Evolutionary conservation across 768 basidiomycete genomes (phyloP), one percentile per base, ranked within the genome.

Genomic region (Boletus subcaerulescens): DNA sequence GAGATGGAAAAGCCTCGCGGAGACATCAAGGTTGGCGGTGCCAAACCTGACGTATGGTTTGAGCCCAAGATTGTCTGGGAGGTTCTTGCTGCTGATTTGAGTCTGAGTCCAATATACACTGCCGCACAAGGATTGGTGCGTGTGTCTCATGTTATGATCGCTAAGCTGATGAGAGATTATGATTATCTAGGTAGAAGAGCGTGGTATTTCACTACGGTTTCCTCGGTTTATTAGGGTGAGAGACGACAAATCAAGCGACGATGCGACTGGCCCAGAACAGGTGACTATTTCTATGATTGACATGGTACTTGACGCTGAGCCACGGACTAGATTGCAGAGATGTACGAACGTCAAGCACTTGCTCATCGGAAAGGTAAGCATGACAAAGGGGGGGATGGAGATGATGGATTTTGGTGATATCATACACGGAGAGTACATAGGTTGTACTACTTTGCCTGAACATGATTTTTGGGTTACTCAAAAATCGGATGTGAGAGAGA

Each of bases 31-130:
- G 71, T 86, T 44, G 96, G 95, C 39, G 91, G 89, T 5, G 94
- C 94, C 39, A 98, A 98, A 69, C 96, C 97, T 14, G 96, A 99
- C 65, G 79, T 97, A 29, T 98, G 92, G 93, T 95, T 99, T 71
- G 96, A 98, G 69, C 96, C 97, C 18, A 91, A 90, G 74, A 75
- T 97, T 18, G 93, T 99, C 3, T 98, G 97, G 96, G 97, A 99
- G 74, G 95, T 99, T 45, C 80, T 98, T 65, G 91, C 96, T 3
- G 97, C 97, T 8, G 97, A 99, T 74, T 71, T 99, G 64, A 97
- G 93, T 71, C 74, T 98, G 74, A 98, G 95, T 73, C 97, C 97
- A 9, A 80, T 98, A 49, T 98, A 98, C 65, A 90, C 89, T n/a
- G 95, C 94, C 4, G 94, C 89, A 18, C 90, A 93, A 66, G 94